A percentile compares a stretch with the other conserved stretches of the same genome.
These are phyloP conservation scores for Suhomyces coccinellae DNA, from an alignment of 1,139 yeast species.

Conservation along the genomic window DNA sequence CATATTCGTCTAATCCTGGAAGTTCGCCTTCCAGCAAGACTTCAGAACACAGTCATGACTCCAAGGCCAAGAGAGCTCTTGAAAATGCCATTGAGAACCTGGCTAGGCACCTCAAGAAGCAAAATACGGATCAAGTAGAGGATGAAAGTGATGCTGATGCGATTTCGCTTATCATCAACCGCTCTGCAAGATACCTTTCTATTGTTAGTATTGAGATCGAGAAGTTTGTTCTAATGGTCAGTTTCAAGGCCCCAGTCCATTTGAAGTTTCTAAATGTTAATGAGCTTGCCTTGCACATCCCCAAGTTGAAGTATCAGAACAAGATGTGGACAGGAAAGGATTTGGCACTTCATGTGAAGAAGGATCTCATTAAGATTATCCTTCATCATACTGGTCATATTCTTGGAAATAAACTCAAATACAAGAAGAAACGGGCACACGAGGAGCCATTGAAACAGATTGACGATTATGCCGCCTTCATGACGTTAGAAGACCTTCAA, in stretches of 20 bases:
- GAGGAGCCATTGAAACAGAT: slow-evolving; percentile 48
- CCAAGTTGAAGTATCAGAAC: slow-evolving; percentile 61
- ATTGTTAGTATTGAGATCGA: slow-evolving; percentile 60
- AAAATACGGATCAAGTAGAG: slow-evolving; percentile 10
- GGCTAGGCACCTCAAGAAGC: background rate
- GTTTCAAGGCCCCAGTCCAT: slow-evolving; percentile 75
- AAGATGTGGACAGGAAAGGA: slow-evolving; percentile 83
- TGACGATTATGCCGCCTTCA: slow-evolving; percentile 38
- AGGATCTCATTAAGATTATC: slow-evolving; percentile 67
- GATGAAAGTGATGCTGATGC: slow-evolving; percentile 35
- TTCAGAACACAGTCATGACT: slow-evolving; percentile 1
- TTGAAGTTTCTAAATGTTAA: slow-evolving; percentile 71
- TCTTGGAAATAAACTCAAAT: slow-evolving; percentile 71
- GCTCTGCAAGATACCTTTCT: slow-evolving; percentile 68
- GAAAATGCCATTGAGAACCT: slow-evolving; percentile 2
- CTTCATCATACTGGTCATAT: slow-evolving; percentile 78
- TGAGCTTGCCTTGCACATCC: slow-evolving; percentile 62
- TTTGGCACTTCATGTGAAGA: slow-evolving; percentile 59
- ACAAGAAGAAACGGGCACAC: slow-evolving; percentile 31
- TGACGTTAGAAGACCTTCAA: slow-evolving; percentile 44
- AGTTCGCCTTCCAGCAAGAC: slow-evolving; percentile 2
- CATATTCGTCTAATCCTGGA: slow-evolving; percentile 5
- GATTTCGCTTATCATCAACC: slow-evolving; percentile 55
- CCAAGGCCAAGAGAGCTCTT: slow-evolving; percentile 2
- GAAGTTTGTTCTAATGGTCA: slow-evolving; percentile 56